Evolutionary conservation across 192 early-diverging fungal species (phyloP).

Genomic region (Linnemannia schmuckeri): DNA sequence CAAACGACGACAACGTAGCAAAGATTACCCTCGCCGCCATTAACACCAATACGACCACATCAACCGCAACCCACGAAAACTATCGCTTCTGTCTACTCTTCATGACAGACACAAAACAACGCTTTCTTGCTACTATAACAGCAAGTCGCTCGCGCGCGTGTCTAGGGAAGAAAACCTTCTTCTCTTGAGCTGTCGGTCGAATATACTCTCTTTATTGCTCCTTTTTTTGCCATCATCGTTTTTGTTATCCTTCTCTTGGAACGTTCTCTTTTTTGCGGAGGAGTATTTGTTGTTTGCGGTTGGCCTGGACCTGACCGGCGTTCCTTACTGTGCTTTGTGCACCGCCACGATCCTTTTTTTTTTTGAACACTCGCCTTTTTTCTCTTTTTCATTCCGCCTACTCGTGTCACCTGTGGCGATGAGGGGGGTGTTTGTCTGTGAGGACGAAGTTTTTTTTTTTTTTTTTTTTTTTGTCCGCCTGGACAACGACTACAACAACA

Average conservation of each 20-base stretch:
- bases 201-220: not conserved
- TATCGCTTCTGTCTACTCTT: not conserved
- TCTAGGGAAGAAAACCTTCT: no score
- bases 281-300: not conserved
- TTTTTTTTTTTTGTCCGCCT: not conserved
- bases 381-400: not conserved
- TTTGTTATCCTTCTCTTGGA: not conserved
- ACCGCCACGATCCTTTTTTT: not conserved
- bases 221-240: not conserved
- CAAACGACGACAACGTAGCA: no score
- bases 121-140: no score
- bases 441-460: not conserved
- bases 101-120: no score
- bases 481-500: not conserved
- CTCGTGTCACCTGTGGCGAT: slow-evolving; percentile 13
- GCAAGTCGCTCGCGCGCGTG: no score
- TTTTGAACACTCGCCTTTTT: not conserved
- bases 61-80: not conserved
- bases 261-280: not conserved
- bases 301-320: not conserved
- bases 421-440: not conserved
- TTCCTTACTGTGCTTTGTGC: not conserved
- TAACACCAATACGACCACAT: not conserved
- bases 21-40: not conserved
- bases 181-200: not conserved